Conservation (phyloP, 176 grass and related monocot species). For the Raddia distichophylla region DNA sequence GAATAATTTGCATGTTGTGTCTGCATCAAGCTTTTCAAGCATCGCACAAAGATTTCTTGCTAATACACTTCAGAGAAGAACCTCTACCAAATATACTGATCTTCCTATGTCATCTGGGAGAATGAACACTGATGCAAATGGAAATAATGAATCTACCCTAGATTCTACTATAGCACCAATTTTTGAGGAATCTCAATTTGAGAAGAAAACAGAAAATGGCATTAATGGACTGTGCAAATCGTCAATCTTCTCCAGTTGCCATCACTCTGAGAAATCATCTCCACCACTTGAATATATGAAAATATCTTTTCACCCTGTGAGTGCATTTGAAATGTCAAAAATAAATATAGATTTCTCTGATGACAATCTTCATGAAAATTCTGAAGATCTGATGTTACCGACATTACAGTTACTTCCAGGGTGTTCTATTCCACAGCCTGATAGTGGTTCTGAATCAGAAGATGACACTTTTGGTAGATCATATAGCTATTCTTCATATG, state of each 20-base stretch:
- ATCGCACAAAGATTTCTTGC: constrained; percentile 90
- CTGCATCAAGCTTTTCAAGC: constrained; percentile 87
- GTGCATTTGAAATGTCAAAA: constrained; percentile 65
- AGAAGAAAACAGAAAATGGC: constrained; percentile 52
- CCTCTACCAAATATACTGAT: constrained; percentile 60
- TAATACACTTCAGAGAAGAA: constrained; percentile 86
- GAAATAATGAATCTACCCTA: constrained; percentile 41
- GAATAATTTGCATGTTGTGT: constrained; percentile 42
- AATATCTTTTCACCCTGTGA: constrained; percentile 85
- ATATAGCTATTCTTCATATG: constrained; percentile 90
- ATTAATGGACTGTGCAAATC: constrained; percentile 46
- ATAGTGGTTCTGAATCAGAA: constrained; percentile 86
- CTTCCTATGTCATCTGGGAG: constrained; percentile 45
- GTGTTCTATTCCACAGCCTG: constrained; percentile 45
- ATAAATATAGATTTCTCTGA: constrained; percentile 66
- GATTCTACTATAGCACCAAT: constrained; percentile 32
- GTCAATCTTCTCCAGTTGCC: constrained; percentile 46
- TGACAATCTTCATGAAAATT: constrained; percentile 52
- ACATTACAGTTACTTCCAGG: constrained; percentile 78
- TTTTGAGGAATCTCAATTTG: constrained; percentile 36
- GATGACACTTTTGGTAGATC: constrained; percentile 98
- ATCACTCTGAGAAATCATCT: constrained; percentile 80
- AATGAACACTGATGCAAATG: constrained; percentile 48
- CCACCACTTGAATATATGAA: constrained; percentile 97
- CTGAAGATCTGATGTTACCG: constrained; percentile 71